Evolutionary conservation across 768 basidiomycete genomes (phyloP).

Genomic region (Tricholoma terreum): DNA sequence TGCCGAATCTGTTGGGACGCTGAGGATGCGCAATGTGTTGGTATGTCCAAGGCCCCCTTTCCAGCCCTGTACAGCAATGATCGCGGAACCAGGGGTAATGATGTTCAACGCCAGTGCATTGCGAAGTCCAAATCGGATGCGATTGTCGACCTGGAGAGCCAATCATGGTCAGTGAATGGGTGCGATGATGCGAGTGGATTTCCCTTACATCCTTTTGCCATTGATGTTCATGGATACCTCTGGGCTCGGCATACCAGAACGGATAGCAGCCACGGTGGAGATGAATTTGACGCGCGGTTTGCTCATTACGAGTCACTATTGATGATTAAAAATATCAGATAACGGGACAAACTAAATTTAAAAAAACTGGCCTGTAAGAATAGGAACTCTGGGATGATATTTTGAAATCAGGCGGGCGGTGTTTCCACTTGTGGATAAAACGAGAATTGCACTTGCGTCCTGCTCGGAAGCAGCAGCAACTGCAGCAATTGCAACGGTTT

Average conservation of each 20-base stretch:
- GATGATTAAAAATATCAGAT: neutral
- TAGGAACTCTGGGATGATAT: constrained; percentile 90
- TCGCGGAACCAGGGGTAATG: constrained; percentile 82
- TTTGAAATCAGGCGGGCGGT: constrained; percentile 95
- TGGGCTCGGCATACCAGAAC: constrained; percentile 94
- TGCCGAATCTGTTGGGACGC: constrained; percentile 76
- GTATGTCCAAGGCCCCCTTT: constrained; percentile 96
- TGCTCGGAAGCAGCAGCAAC: constrained; percentile 96
- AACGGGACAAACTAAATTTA: neutral
- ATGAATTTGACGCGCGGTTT: constrained; percentile 95
- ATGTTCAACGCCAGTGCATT: constrained; percentile 81
- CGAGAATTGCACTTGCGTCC: constrained; percentile 90
- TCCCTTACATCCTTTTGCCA: constrained; percentile 94
- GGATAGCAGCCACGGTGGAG: constrained; percentile 96
- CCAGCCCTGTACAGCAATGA: constrained; percentile 99
- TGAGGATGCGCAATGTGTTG: constrained; percentile 82
- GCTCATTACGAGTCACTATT: constrained; percentile 92
- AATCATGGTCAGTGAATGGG: constrained; percentile 8
- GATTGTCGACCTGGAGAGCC: constrained; percentile 70
- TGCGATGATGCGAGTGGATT: neutral
- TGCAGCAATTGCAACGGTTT: constrained; percentile 95
- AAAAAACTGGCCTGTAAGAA: constrained; percentile 75
- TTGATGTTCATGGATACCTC: constrained; percentile 81
- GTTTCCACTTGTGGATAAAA: constrained; percentile 95
- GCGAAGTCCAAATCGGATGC: constrained; percentile 84